Base-by-base conservation (phyloP, 805 yeast genomes). In the Candida tibetensis region DNA sequence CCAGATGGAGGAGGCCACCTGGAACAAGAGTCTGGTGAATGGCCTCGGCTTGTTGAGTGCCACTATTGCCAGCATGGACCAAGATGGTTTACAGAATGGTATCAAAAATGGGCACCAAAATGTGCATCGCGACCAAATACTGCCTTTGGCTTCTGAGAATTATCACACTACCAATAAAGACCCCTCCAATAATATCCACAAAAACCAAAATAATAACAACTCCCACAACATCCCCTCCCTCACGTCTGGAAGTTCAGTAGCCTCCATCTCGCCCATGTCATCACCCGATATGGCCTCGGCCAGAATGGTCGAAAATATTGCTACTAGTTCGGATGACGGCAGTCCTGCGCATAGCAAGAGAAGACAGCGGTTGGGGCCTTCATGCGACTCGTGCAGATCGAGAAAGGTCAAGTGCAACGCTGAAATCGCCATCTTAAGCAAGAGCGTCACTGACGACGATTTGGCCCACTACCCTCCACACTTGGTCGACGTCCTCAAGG, bases 351-450 rank as follows among this genome's bases (percentile, higher is more conserved):
- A 62, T 25, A 45, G 49, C 16, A 65, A 63, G 48, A 61, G 74
- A 45, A 63, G 88, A 48, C 90, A 83, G 60, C 63, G 91, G 42
- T 66, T 76, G 14, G 89, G 91, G 0, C 89, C 89, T 2, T 77
- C 85, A 28, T 83, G 91, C 58, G 89, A 83, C 55, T 64, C 75
- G 33, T 83, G 91, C 56, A 67, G 89, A 37, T 52, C 75, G 12
- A 71, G 87, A 40, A 83, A 83, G 54, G 82, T 82, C 41, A 83
- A 80, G 58, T 83, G 91, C 61, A 80, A 82, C 57, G 86, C 90
- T 2, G 79, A 72, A 47, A 76, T 82, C 9, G 56, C 60, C 23
- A 64, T 76, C 17, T 42, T 77, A 32, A 49, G 58, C 32, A 53
- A 51, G 22, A 27, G 39, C 28, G 38, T 49, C 28, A 32, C 40